Percentiles rank a stretch among this genome's conserved stretches.
These are phyloP conservation scores for Lichtheimia ramosa DNA, from an alignment of 371 early-diverging fungal species.

Conservation along the genomic window DNA sequence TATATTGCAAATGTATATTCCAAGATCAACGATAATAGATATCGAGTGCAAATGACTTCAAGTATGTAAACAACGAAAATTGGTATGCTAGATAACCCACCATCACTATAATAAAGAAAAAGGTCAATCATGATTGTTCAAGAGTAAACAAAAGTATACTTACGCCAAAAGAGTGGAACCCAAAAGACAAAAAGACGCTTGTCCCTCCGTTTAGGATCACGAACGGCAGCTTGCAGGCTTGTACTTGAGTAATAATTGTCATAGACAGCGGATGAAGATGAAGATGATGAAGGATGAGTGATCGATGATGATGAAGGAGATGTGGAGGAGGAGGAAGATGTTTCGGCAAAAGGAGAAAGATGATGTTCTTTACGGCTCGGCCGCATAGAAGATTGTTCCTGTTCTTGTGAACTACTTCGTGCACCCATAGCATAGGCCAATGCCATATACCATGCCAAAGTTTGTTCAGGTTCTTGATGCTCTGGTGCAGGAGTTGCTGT, in stretches of 20 bases:
- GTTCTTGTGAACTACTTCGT: constrained; percentile 13
- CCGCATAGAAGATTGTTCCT: constrained; percentile 10
- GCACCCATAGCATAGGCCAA: constrained; percentile 50
- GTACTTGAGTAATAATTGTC: constrained; percentile 9
- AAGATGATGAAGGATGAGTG: not conserved
- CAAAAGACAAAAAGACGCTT: constrained; percentile 44
- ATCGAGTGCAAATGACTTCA: not conserved
- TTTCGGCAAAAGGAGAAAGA: constrained; percentile 9
- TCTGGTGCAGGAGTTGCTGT: not conserved
- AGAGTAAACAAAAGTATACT: constrained; percentile 15
- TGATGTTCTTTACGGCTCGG: constrained; percentile 18
- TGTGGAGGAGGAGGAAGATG: constrained; percentile 12
- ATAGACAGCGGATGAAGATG: constrained; percentile 9
- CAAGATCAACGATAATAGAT: not conserved
- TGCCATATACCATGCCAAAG: constrained; percentile 53
- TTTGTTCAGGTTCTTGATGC: constrained; percentile 30
- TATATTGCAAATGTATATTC: constrained; percentile 1
- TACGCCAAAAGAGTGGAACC: constrained; percentile 50
- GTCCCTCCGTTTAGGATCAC: constrained; percentile 37
- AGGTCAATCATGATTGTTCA: not conserved
- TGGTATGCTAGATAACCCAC: constrained; percentile 41
- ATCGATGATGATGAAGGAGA: constrained; percentile 2
- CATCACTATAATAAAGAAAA: constrained; percentile 29
- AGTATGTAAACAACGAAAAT: constrained; percentile 5
- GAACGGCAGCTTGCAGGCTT: constrained; percentile 11